Base-by-base conservation (phyloP, 1,139 yeast species). In the Geotrichum phurueaensis region DNA sequence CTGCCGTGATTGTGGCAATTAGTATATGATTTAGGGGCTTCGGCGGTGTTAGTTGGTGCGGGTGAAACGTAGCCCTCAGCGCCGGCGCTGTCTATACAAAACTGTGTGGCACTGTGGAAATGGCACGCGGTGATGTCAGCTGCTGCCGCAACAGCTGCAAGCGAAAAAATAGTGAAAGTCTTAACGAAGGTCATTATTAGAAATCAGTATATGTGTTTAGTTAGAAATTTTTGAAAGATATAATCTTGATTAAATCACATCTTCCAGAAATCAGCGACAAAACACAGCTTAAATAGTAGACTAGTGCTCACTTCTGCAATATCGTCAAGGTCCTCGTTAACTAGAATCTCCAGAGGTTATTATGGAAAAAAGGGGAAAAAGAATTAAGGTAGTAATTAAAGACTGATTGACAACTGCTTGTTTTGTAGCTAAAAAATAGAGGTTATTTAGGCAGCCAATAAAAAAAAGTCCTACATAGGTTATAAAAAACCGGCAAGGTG, bases 11-110 rank as follows among this genome's bases (percentile, higher is more conserved):
- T 53, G 63, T 74, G 78, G 63, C 78, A 75, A 0, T 66, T 69
- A 7, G 74, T 66, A 57, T 71, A 75, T 43, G 66, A 65, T 25
- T 61, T 29, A 5, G 74, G 73, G 1, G 71, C 70, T 27, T 64
- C 60, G 10, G 55, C 64, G 4, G 65, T 60, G 36, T 66, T 63
- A 2, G 69, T 65, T 15, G 76, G 76, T 1, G 73, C 69, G 6
- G 78, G 78, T 3, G 63, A 58, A 18, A 75, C 68, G 5, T 60
- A 61, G 9, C 78, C 78, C 60, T 74, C 77, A 20, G 53, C 62
- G 2, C 77, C 77, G 13, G 65, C 54, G 1, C 67, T 69, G 55
- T 73, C 72, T 1, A 70, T 36, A 63, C 78, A 75, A 53, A 62
- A 69, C 53, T 68, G 72, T 3, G 62, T 64, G 3, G 65, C 51